Evolutionary conservation across 129 eudicot genomes (phyloP), one percentile per base, ranked within the genome.

Genomic region (Flaveria trinervia): DNA sequence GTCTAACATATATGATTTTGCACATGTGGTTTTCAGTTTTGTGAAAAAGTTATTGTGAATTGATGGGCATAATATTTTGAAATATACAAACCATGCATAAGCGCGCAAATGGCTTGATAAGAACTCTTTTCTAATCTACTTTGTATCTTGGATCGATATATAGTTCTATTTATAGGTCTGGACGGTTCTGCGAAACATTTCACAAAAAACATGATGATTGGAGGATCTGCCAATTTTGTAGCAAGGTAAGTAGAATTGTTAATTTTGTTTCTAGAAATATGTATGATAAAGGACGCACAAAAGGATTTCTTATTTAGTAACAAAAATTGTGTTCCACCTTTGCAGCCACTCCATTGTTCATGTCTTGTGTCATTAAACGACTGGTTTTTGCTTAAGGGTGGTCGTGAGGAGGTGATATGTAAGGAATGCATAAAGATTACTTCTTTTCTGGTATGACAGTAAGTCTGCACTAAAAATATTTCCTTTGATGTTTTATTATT

Each of bases 171-270:
- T 84, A 78, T 12, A 84, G 84, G 61, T 71, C 76, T 9, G 90
- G 93, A 68, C 80, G 69, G 60, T 85, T 86, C 78, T 88, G 93
- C 44, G 86, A 81, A 55, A 76, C 83, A 9, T 83, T 86, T 80
- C 93, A 88, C 74, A 81, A 78, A 52, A 45, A 60, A 4, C 81
- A 88, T 22, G 80, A 79, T 49, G 86, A 87, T 60, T 88, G 93
- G 90, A 83, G 83, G 73, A 76, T 83, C 52, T 88, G 93, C 66
- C 85, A 81, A 71, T 81, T 84, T 65, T 88, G 93, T 74, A 83
- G 80, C 65, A 87, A 87, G 86, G 88, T 87, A 57, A 81, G 90
- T 75, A 41, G 26, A 71, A 49, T 54, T 64, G 41, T 9, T 23
- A 33, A 23, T 10, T 14, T n/a, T 68, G 9, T 44, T 43, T 68